phyloP scores from a whole-genome alignment of 1,139 yeast genomes.

The Blastobotrys serpentis region DNA sequence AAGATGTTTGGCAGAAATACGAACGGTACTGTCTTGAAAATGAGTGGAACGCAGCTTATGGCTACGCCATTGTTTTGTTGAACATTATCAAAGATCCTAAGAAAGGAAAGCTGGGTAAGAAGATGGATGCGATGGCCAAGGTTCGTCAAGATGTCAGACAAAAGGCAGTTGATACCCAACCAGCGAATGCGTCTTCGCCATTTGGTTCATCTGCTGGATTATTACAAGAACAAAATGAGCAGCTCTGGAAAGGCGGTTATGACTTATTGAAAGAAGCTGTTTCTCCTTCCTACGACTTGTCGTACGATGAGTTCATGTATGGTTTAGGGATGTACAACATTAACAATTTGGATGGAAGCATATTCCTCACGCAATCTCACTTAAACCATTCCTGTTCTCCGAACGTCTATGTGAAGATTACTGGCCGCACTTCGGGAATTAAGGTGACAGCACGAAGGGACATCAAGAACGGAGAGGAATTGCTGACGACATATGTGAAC shows the following conservation, averaged over 20 bases:
- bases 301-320: conserved; percentile 55
- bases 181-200: conserved; percentile 43
- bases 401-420: conserved; percentile 57
- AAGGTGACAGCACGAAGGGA: conserved; percentile 59
- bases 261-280: conserved; percentile 47
- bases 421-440: conserved; percentile 52
- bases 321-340: conserved; percentile 73
- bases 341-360: conserved; percentile 65
- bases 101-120: conserved; percentile 29
- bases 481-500: conserved; percentile 68
- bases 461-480: conserved; percentile 64
- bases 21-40: conserved; percentile 64
- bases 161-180: conserved; percentile 48
- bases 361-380: conserved; percentile 65
- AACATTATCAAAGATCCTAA: conserved; percentile 43
- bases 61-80: conserved; percentile 60
- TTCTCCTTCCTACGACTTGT: conserved; percentile 37
- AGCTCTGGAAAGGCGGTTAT: conserved; percentile 60
- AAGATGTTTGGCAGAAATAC: conserved; percentile 53
- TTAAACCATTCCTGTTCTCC: conserved; percentile 79
- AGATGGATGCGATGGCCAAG: conserved; percentile 61
- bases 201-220: conserved; percentile 43
- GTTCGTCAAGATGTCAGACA: conserved; percentile 67
- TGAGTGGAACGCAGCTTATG: conserved; percentile 68
- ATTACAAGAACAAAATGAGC: conserved; percentile 57